phyloP scores from a whole-genome alignment of 2,329 filamentous ascomycete genomes.

The Sarocladiaceae sp. region DNA sequence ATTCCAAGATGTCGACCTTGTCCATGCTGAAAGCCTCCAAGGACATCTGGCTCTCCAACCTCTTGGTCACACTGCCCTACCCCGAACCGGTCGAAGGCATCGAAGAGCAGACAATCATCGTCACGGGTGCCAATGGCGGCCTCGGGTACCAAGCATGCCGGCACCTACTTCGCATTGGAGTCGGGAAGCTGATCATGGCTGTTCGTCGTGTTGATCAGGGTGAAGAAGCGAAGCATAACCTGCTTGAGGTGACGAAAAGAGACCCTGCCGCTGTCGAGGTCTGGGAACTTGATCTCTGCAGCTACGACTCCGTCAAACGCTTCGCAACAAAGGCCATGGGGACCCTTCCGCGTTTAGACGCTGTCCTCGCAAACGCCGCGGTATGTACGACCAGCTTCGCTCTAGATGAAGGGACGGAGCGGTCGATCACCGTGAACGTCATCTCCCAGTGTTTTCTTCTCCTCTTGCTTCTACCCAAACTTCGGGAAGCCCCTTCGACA shows the following conservation, averaged over 20 bases:
- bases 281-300: constrained; percentile 43
- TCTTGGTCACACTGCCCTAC: constrained; percentile 8
- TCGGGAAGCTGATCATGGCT: constrained; percentile 30
- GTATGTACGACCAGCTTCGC: constrained; percentile 28
- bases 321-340: constrained; percentile 32
- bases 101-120: constrained; percentile 23
- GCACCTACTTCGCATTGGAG: constrained; percentile 27
- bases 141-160: constrained; percentile 32
- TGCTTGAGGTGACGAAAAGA: constrained; percentile 22
- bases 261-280: constrained; percentile 32
- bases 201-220: constrained; percentile 6
- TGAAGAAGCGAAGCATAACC: constrained; percentile 21
- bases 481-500: constrained; percentile 12
- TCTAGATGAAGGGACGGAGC: constrained; percentile 38
- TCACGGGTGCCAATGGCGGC: constrained; percentile 32
- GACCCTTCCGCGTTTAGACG: constrained; percentile 36
- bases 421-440: constrained; percentile 36
- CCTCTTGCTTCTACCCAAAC: constrained; percentile 17
- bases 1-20: neutral
- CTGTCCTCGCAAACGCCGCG: constrained; percentile 35
- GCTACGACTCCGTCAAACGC: constrained; percentile 36
- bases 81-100: constrained; percentile 16
- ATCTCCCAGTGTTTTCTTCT: constrained; percentile 25
- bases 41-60: constrained; percentile 1
- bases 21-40: neutral